Conservation (phyloP, 2,329 filamentous ascomycete species). For the Neofusicoccum kwambonambiense region DNA sequence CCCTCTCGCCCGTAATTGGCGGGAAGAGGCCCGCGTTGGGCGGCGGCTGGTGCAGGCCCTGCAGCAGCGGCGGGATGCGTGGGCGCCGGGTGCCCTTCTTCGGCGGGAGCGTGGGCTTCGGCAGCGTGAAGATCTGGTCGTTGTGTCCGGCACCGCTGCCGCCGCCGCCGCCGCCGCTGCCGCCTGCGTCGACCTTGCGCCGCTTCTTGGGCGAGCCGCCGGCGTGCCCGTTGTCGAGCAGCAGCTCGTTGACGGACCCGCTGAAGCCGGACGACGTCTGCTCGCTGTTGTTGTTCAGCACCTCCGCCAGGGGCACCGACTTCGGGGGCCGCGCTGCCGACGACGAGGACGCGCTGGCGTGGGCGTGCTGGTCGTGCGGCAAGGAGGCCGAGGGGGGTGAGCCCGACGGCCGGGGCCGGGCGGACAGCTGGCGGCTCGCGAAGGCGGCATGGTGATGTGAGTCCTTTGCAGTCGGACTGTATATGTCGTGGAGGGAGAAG, state of each 20-base stretch:
- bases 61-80: conserved; percentile 51
- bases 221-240: not conserved
- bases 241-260: conserved; percentile 16
- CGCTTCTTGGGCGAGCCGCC: conserved; percentile 1
- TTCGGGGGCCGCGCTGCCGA: conserved; percentile 19
- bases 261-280: conserved; percentile 11
- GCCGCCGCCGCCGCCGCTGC: not conserved
- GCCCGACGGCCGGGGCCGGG: not conserved
- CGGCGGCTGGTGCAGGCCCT: conserved; percentile 63
- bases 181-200: not conserved
- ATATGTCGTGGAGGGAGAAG: conserved; percentile 12
- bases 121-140: not conserved
- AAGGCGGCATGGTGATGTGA: conserved; percentile 14
- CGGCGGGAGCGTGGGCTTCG: conserved; percentile 33
- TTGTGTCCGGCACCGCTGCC: too few species aligned
- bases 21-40: conserved; percentile 61
- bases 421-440: not conserved
- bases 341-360: not conserved
- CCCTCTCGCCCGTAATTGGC: conserved; percentile 54
- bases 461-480: conserved; percentile 12
- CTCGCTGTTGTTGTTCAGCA: conserved; percentile 27
- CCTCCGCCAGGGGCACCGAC: conserved; percentile 36
- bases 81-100: conserved; percentile 34
- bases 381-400: not conserved
- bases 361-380: not conserved